A percentile compares a stretch with the other conserved stretches of the same genome.
phyloP scores from a whole-genome alignment of 2,329 filamentous ascomycete species.

The Chaetomiaceae sp. region DNA sequence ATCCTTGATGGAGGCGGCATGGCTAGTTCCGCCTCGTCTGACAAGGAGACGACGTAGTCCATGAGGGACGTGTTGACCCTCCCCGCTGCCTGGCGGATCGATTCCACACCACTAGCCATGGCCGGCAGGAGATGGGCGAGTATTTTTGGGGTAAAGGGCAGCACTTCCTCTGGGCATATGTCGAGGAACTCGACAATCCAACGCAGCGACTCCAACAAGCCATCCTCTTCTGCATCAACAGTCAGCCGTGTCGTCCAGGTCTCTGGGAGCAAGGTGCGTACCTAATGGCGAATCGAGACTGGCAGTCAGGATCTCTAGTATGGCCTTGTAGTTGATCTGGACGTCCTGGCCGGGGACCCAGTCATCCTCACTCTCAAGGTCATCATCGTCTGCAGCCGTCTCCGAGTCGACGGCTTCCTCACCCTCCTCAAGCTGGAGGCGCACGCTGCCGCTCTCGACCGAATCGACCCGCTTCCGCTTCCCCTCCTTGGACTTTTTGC shows the following conservation, averaged over 20 bases:
- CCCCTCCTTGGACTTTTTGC: slow-evolving; percentile 64
- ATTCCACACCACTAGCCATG: slow-evolving; percentile 86
- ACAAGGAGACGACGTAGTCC: slow-evolving; percentile 88
- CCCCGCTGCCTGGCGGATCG: slow-evolving; percentile 80
- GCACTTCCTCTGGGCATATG: slow-evolving; percentile 93
- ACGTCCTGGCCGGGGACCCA: slow-evolving; percentile 98
- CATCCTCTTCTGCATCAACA: slow-evolving; percentile 68
- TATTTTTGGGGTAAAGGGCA: slow-evolving; percentile 89
- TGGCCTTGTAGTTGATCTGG: slow-evolving; percentile 85
- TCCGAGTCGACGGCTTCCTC: slow-evolving; percentile 58
- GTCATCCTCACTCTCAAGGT: slow-evolving; percentile 72
- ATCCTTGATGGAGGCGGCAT: slow-evolving; percentile 39
- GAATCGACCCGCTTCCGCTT: slow-evolving; percentile 67
- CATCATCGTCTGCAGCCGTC: slow-evolving; percentile 53
- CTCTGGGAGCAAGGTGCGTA: slow-evolving; percentile 35
- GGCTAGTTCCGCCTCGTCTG: slow-evolving; percentile 58
- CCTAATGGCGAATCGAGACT: slow-evolving; percentile 80
- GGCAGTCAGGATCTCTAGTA: slow-evolving; percentile 84
- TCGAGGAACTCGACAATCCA: slow-evolving; percentile 98
- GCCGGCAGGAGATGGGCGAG: slow-evolving; percentile 88
- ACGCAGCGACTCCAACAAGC: slow-evolving; percentile 80
- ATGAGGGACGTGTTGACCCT: slow-evolving; percentile 88
- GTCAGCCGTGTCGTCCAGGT: slow-evolving; percentile 16
- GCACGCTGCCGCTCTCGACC: slow-evolving; percentile 60
- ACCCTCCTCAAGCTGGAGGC: slow-evolving; percentile 55